These are phyloP conservation scores for Suillus sp. DNA, from an alignment of 768 basidiomycete species.

Conservation along the genomic window DNA sequence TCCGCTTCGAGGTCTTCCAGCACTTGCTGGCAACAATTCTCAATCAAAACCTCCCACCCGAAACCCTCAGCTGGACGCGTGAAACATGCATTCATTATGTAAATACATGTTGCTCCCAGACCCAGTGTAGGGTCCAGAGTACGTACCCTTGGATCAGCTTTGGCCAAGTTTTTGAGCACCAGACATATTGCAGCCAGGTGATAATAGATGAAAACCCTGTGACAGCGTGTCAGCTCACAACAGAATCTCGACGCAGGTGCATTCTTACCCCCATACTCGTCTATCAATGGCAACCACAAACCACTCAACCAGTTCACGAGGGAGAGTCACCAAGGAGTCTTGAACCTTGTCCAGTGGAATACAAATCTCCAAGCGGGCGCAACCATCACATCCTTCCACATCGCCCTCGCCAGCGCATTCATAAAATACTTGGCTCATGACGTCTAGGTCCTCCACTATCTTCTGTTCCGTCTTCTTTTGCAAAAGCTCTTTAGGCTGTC, in stretches of 20 bases:
- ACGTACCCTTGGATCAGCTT: background rate
- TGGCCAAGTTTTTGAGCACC: background rate
- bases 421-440: background rate
- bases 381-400: background rate
- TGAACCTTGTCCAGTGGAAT: background rate
- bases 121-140: background rate
- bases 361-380: background rate
- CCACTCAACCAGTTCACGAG: background rate
- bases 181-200: background rate
- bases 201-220: background rate
- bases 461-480: background rate
- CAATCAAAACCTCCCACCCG: no score
- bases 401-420: background rate
- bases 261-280: background rate
- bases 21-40: background rate
- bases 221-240: background rate
- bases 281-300: background rate
- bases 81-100: background rate
- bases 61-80: no score
- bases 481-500: background rate
- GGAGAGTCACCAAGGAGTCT: no score
- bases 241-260: background rate
- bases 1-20: background rate
- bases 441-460: no score
- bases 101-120: background rate